Evolutionary conservation across 331 rosid genomes (phyloP).

Genomic region (Telfairia occidentalis): DNA sequence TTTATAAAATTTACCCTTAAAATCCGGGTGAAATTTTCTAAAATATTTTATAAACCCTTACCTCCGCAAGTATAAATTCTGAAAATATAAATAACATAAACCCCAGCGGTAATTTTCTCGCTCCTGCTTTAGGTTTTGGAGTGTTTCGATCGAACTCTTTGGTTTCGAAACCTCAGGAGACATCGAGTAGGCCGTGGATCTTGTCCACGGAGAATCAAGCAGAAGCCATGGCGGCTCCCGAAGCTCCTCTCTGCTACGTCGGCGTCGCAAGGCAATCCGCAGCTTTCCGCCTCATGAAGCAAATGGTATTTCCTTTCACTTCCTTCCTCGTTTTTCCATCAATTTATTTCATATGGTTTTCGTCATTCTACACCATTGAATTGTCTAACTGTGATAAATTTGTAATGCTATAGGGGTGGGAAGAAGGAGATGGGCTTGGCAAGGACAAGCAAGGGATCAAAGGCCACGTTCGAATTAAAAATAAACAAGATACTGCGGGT

Average conservation of each 20-base stretch:
- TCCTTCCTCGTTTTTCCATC: not conserved
- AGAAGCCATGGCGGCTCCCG: conserved; percentile 80
- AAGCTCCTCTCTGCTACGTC: conserved; percentile 75
- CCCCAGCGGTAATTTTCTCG: not conserved
- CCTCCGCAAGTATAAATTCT: not conserved
- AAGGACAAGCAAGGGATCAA: conserved; percentile 92
- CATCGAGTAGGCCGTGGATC: conserved; percentile 17
- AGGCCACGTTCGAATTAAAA: conserved; percentile 58
- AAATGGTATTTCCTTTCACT: conserved; percentile 53
- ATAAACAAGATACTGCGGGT: conserved; percentile 92
- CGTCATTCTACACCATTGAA: not conserved
- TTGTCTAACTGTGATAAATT: not conserved
- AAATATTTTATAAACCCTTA: not conserved
- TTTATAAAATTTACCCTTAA: no score
- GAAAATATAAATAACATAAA: not conserved
- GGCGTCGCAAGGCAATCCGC: conserved; percentile 85
- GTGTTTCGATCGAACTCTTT: not conserved
- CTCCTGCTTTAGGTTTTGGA: conserved; percentile 16
- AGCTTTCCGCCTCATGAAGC: conserved; percentile 94
- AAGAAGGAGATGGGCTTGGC: conserved; percentile 98
- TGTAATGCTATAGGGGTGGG: conserved; percentile 59
- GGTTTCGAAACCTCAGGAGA: conserved; percentile 11
- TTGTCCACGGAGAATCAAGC: not conserved
- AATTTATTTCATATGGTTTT: not conserved
- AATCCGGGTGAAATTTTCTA: no score